These are phyloP conservation scores for Talaromyces sp. DNA, from an alignment of 2,329 filamentous ascomycete species.

Conservation along the genomic window DNA sequence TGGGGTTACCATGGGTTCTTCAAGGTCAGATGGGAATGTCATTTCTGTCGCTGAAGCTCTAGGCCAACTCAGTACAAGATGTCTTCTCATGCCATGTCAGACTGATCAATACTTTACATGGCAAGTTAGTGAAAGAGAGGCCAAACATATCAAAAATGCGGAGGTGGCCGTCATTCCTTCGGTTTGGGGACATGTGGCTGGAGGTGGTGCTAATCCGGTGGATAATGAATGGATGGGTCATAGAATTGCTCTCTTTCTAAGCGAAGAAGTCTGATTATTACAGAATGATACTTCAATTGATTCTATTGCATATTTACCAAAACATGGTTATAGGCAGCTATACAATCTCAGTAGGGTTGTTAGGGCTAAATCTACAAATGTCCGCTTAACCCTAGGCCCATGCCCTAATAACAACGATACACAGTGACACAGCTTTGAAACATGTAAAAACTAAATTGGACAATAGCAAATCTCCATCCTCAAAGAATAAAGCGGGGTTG, in stretches of 20 bases:
- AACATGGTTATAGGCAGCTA: neutral
- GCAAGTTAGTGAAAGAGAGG: constrained; percentile 28
- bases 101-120: constrained; percentile 41
- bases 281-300: neutral
- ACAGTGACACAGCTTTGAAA: neutral
- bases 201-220: constrained; percentile 28
- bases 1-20: constrained; percentile 27
- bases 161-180: constrained; percentile 32
- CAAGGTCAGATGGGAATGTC: constrained; percentile 18
- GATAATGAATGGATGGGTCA: constrained; percentile 33
- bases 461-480: neutral
- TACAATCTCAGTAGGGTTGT: neutral
- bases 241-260: constrained; percentile 27
- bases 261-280: neutral
- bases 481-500: neutral
- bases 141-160: constrained; percentile 23
- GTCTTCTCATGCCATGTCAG: constrained; percentile 38
- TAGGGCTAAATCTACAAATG: neutral
- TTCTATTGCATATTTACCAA: neutral
- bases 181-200: constrained; percentile 34
- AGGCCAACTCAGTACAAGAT: constrained; percentile 26
- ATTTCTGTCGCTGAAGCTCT: constrained; percentile 27
- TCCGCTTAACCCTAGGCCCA: neutral
- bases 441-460: neutral
- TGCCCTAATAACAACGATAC: neutral